Conservation (phyloP, 2,329 filamentous ascomycete species). For the Penicillium sp. region DNA sequence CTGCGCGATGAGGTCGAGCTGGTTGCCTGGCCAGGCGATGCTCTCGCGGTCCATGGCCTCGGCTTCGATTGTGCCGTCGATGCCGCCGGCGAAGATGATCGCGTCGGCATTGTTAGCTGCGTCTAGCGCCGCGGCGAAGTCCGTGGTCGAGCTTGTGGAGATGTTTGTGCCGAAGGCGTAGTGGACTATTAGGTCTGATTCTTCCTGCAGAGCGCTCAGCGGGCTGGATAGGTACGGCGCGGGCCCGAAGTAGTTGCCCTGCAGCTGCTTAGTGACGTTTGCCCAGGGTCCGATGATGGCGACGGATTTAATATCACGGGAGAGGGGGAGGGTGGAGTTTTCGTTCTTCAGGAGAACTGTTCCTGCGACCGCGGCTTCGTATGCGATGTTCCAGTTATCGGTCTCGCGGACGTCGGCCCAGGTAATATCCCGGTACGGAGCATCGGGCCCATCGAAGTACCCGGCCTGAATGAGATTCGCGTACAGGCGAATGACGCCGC, state of each 20-base stretch:
- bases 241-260: slow-evolving; percentile 63
- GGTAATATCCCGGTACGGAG: slow-evolving; percentile 56
- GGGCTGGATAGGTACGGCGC: slow-evolving; percentile 62
- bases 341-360: slow-evolving; percentile 61
- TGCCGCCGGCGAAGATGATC: slow-evolving; percentile 48
- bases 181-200: slow-evolving; percentile 52
- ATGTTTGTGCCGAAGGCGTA: slow-evolving; percentile 49
- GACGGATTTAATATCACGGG: slow-evolving; percentile 45
- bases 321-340: slow-evolving; percentile 50
- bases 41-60: slow-evolving; percentile 47
- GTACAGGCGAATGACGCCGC: slow-evolving; percentile 55
- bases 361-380: slow-evolving; percentile 55
- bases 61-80: slow-evolving; percentile 48
- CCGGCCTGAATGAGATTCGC: slow-evolving; percentile 55
- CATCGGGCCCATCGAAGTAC: slow-evolving; percentile 56
- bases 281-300: slow-evolving; percentile 65
- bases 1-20: slow-evolving; percentile 46
- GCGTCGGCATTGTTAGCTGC: slow-evolving; percentile 43
- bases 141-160: slow-evolving; percentile 33
- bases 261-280: slow-evolving; percentile 61
- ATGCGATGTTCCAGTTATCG: slow-evolving; percentile 59
- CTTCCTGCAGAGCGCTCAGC: slow-evolving; percentile 51
- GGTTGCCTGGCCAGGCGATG: slow-evolving; percentile 50
- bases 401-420: slow-evolving; percentile 63
- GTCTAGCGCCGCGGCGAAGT: slow-evolving; percentile 39